Conservation (phyloP, 2,329 filamentous ascomycete genomes). For the Botrytis pseudocinerea region DNA sequence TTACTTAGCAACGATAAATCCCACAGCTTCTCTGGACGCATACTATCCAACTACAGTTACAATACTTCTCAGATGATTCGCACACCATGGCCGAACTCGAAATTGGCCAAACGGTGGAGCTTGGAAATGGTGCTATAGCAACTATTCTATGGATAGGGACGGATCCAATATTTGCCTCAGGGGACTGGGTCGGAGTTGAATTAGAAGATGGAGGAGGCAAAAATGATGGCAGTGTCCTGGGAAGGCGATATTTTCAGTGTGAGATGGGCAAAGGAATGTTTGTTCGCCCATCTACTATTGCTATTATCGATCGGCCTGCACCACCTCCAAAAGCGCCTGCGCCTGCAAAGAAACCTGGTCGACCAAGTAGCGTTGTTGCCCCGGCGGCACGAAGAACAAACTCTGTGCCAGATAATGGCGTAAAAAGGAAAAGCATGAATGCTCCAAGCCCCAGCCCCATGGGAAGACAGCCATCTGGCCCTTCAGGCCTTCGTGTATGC, state of each 20-base stretch:
- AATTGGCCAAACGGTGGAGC: conserved; percentile 56
- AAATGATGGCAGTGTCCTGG: conserved; percentile 90
- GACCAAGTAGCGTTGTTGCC: conserved; percentile 50
- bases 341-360: conserved; percentile 40
- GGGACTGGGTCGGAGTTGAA: conserved; percentile 89
- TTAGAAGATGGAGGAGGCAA: conserved; percentile 81
- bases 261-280: conserved; percentile 79
- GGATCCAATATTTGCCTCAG: conserved; percentile 73
- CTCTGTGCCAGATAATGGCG: conserved; percentile 52
- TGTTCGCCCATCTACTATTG: conserved; percentile 70
- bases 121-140: conserved; percentile 75
- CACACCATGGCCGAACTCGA: conserved; percentile 57
- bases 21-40: neutral
- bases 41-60: neutral
- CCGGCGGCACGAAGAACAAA: conserved; percentile 45
- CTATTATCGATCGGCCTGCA: conserved; percentile 54
- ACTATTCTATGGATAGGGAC: conserved; percentile 76
- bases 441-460: conserved; percentile 72
- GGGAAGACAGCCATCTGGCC: conserved; percentile 57
- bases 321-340: conserved; percentile 42
- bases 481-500: conserved; percentile 58
- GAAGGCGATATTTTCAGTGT: conserved; percentile 87
- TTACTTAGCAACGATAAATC: conserved; percentile 5
- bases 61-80: conserved; percentile 28
- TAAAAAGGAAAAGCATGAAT: conserved; percentile 69